Base-by-base conservation (phyloP, 2,329 filamentous ascomycete genomes). In the Neonectria neomacrospora region DNA sequence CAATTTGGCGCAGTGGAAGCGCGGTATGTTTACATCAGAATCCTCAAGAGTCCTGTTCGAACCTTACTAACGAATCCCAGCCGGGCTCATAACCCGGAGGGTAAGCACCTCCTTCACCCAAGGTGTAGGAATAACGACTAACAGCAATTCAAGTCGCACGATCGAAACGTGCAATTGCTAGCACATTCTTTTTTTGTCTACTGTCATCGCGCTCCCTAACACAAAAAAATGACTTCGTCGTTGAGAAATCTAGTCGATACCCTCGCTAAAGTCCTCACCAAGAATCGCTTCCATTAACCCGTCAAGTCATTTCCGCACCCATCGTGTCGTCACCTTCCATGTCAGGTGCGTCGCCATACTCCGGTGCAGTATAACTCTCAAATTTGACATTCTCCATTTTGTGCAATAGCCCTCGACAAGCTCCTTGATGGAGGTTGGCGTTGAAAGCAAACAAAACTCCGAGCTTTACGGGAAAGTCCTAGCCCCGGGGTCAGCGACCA, bases 151-250 rank as follows among this genome's bases (percentile, higher is more conserved):
- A 37, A 37, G 67, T 70, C 63, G 53, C 56, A 56, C 51, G 63
- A 65, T 65, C 63, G 63, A 65, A 65, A 65, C 63, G 45, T 71
- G 66, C 63, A 75, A 73, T 73, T 75, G 73, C 74, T 75, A 75
- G 26, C 54, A 44, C 59, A 51, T 57, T 39, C 63, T 41, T 66
- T 59, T 56, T 63, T 61, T 37, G 34, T 5, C 14, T 4, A 34
- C 11, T 1, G 12, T 14, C 12, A 34, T 14, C 5, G 12, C 12
- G 12, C 12, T 11, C 30, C 11, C 30, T 3, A 32, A 32, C 32
- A 14, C 12, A 14, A 34, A 5, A 14, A 5, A 34, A 14, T 5
- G 5, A 14, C 12, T 12, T 34, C 32, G 5, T 32, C 10, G 11
- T 32, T 5, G 9, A 32, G 30, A 32, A 12, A 12, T 11, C 30